phyloP scores from a whole-genome alignment of 2,329 filamentous ascomycete species.

The Chaetothyriales sp. region DNA sequence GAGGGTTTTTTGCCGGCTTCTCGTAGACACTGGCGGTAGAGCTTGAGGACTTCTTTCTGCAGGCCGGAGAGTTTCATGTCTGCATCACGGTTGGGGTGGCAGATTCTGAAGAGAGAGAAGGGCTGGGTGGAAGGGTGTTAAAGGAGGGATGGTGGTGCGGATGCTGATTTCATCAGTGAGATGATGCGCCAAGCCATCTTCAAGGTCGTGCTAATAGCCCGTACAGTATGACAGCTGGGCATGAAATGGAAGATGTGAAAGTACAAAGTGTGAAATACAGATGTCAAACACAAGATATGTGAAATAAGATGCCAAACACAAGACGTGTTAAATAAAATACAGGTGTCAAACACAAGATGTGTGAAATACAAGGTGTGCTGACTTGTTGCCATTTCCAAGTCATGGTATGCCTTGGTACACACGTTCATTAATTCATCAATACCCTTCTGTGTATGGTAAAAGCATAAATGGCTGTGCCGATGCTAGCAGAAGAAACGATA shows the following conservation, averaged over 20 bases:
- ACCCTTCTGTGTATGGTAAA: background rate
- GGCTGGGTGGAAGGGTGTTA: background rate
- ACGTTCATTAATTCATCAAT: background rate
- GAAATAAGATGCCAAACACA: no score
- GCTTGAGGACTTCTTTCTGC: conserved; percentile 72
- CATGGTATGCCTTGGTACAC: no score
- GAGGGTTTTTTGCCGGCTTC: conserved; percentile 66
- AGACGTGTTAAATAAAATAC: no score
- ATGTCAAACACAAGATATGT: no score
- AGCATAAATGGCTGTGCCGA: background rate
- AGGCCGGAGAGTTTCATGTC: conserved; percentile 53
- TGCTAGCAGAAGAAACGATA: conserved; percentile 61
- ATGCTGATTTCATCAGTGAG: background rate
- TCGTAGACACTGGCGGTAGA: conserved; percentile 77
- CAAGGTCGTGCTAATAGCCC: background rate
- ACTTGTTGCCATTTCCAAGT: no score
- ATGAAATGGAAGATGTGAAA: no score
- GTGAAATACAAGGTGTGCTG: no score
- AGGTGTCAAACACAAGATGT: no score
- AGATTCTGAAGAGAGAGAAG: background rate
- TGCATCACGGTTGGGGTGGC: background rate
- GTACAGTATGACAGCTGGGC: no score
- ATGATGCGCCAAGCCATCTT: background rate
- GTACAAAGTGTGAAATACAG: no score
- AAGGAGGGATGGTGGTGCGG: background rate